Evolutionary conservation across 331 rosid species (phyloP).

Genomic region (Pyrus hybrid): DNA sequence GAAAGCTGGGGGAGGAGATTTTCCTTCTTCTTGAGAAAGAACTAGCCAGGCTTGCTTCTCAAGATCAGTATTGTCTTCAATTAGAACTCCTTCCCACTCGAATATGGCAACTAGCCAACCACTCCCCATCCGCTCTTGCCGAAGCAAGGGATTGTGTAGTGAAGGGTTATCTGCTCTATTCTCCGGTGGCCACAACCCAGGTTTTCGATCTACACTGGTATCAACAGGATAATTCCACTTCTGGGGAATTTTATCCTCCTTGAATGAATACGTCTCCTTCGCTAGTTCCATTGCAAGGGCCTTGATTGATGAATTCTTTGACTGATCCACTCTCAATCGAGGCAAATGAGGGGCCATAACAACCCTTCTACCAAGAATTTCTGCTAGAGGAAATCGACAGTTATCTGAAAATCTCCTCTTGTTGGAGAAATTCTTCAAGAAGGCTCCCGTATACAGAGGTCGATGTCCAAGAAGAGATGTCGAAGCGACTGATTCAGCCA

Average conservation of each 20-base stretch:
- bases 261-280: conserved; percentile 62
- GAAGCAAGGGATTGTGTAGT: conserved; percentile 71
- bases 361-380: conserved; percentile 46
- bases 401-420: conserved; percentile 39
- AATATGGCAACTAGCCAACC: conserved; percentile 96
- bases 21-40: conserved; percentile 84
- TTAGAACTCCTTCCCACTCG: conserved; percentile 93
- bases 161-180: conserved; percentile 82
- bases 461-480: conserved; percentile 63
- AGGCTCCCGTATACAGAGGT: conserved; percentile 45
- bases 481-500: conserved; percentile 87
- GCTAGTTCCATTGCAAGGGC: conserved; percentile 73
- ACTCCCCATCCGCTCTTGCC: conserved; percentile 96
- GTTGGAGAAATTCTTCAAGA: conserved; percentile 28
- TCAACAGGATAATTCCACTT: conserved; percentile 45
- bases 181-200: conserved; percentile 81
- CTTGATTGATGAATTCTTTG: conserved; percentile 35
- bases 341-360: conserved; percentile 30
- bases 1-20: conserved; percentile 74
- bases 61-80: conserved; percentile 72
- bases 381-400: conserved; percentile 27
- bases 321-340: conserved; percentile 21
- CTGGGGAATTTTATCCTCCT: conserved; percentile 59
- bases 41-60: conserved; percentile 87
- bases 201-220: conserved; percentile 51